These are phyloP conservation scores for Tetrahymena thermophila DNA, from an alignment of 73 alveolate species.

Conservation along the genomic window DNA sequence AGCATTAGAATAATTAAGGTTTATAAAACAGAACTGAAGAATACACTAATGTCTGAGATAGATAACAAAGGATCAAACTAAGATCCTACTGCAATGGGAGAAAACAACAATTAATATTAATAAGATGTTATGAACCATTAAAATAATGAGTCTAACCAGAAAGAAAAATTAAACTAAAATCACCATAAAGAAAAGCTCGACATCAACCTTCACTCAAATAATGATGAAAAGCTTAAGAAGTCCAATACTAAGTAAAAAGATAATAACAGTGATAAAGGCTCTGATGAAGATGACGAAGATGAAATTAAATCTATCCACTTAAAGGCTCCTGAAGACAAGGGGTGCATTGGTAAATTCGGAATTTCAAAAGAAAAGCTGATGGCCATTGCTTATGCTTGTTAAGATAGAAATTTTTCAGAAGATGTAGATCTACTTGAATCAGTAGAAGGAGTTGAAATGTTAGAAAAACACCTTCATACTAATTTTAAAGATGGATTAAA, in stretches of 20 bases:
- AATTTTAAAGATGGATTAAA: slow-evolving; percentile 27
- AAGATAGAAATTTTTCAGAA: slow-evolving; percentile 48
- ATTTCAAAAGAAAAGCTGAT: slow-evolving; percentile 7
- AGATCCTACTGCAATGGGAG: not conserved
- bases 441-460: slow-evolving; percentile 23
- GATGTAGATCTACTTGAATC: slow-evolving; percentile 46
- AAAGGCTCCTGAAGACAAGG: not conserved
- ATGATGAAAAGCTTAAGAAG: not conserved
- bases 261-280: not conserved
- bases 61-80: not conserved
- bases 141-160: not conserved
- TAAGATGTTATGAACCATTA: not conserved
- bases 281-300: not conserved
- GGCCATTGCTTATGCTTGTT: slow-evolving; percentile 35
- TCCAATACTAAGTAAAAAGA: not conserved
- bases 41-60: not conserved
- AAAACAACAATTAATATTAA: not conserved
- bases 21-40: not conserved
- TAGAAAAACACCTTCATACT: slow-evolving; percentile 18
- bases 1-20: not conserved
- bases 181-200: not conserved
- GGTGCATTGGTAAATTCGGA: slow-evolving; percentile 15
- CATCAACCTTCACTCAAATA: not conserved
- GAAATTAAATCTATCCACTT: not conserved
- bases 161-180: not conserved